Evolutionary conservation across 805 yeast species (phyloP).

Genomic region (Candida endomychidarum): DNA sequence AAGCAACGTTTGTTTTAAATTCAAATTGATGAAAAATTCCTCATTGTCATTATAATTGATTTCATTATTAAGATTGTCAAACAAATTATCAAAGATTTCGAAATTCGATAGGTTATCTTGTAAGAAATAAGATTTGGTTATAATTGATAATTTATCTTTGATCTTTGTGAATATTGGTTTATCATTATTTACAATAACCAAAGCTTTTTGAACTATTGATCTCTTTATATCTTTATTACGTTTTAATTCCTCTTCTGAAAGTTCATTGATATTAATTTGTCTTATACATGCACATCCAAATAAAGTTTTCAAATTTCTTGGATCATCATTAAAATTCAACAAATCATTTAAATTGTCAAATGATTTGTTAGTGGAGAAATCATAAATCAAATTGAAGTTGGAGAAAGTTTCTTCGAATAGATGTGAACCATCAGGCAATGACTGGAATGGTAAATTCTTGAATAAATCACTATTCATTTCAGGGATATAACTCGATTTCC

Average conservation of each 20-base stretch:
- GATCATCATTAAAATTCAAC: conserved; percentile 36
- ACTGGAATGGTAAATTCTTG: conserved; percentile 91
- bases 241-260: conserved; percentile 44
- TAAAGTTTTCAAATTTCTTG: conserved; percentile 55
- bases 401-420: conserved; percentile 91
- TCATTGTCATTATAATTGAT: conserved; percentile 31
- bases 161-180: conserved; percentile 88
- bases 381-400: conserved; percentile 79
- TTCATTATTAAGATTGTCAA: conserved; percentile 56
- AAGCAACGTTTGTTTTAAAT: conserved; percentile 61
- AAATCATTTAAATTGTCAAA: conserved; percentile 45
- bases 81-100: conserved; percentile 64
- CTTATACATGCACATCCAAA: conserved; percentile 94
- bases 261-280: conserved; percentile 66
- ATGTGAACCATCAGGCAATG: conserved; percentile 95
- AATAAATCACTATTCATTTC: conserved; percentile 49
- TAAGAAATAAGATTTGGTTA: conserved; percentile 80
- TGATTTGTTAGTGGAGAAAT: conserved; percentile 47
- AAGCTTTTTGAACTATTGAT: conserved; percentile 86
- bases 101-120: conserved; percentile 78
- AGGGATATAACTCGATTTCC: conserved; percentile 53
- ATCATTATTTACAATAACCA: conserved; percentile 74
- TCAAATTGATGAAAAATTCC: conserved; percentile 61
- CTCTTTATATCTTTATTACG: conserved; percentile 69
- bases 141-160: conserved; percentile 85